Base-by-base conservation (phyloP, 2,329 filamentous ascomycete genomes). In the Diaporthe ampelina region DNA sequence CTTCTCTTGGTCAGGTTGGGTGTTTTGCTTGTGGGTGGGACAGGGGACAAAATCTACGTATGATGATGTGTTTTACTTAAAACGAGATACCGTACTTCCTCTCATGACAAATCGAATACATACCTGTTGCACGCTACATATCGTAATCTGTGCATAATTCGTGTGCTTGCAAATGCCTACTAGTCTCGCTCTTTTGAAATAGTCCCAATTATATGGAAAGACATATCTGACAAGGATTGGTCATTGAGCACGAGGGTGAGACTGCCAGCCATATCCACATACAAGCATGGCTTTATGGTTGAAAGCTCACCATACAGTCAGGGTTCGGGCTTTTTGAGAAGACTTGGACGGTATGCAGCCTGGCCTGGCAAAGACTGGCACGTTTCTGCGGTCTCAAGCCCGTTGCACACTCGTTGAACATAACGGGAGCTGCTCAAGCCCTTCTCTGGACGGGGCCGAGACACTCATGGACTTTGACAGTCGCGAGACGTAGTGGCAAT, bases 61-160 rank as follows among this genome's bases (percentile, higher is more conserved):
- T 67, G 45, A 40, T 67, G 63, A 67, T 40, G 45, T 67, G 45
- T 67, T 67, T 67, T 52, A 67, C 63, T 52, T 52, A 45, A 52
- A 52, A 52, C 45, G 32, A 67, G 63, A 52, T 52, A 52, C 29
- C 63, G 45, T 52, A 24, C 37, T 63, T 63, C 17, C 45, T 52
- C 40, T 52, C 24, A 48, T 65, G 59, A 40, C 40, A 65, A 65
- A 65, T 65, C n/a, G 26, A 48, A 65, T 17, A 48, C 52, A 40
- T 67, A 52, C 45, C 45, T 67, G 45, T 67, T 67, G 13, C 29
- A 67, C 63, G 63, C 45, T 21, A 35, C 37, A 21, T 13, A 19
- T 19, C 21, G 10, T 52, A 5, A 50, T 48, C 7, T 52, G 7
- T 67, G 45, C 45, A 17, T 63, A 37, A 35, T 13, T 21, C 24